phyloP scores from a whole-genome alignment of 768 basidiomycete species.

The Cystofilobasidium capitatum region DNA sequence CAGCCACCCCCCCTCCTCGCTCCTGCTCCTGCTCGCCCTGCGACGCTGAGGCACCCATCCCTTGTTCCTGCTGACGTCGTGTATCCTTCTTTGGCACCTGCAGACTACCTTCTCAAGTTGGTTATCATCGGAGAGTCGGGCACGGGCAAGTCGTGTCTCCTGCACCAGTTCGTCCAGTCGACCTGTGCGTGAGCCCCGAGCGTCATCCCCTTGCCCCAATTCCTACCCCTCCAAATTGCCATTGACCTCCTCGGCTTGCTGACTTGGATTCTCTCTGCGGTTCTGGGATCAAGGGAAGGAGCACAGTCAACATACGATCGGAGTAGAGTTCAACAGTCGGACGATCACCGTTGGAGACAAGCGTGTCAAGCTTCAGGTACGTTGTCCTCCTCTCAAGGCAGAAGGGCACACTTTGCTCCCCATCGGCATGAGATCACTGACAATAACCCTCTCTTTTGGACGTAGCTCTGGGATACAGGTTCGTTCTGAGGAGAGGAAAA shows the following conservation, averaged over 20 bases:
- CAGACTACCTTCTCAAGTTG: slow-evolving; percentile 98
- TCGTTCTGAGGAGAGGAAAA: too few species aligned
- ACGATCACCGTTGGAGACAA: slow-evolving; percentile 89
- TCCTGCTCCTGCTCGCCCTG: slow-evolving; percentile 29
- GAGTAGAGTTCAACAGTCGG: slow-evolving; percentile 93
- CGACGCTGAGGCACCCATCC: too few species aligned
- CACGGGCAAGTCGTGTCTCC: slow-evolving; percentile 90
- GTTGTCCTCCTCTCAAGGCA: slow-evolving; percentile 14
- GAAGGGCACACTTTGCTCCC: too few species aligned
- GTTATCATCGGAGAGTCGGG: slow-evolving; percentile 92
- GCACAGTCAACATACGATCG: slow-evolving; percentile 94
- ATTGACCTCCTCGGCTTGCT: not conserved
- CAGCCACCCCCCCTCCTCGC: not conserved
- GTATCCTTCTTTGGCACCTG: not conserved
- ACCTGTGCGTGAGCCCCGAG: slow-evolving; percentile 78
- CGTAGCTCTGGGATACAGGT: slow-evolving; percentile 60
- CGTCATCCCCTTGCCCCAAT: not conserved
- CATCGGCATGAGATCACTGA: too few species aligned
- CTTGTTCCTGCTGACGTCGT: too few species aligned
- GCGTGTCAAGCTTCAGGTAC: slow-evolving; percentile 47
- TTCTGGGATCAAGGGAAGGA: slow-evolving; percentile 12
- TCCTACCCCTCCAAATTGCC: not conserved
- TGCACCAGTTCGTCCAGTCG: slow-evolving; percentile 95
- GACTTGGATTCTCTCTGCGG: not conserved
- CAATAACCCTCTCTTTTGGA: not conserved